These are phyloP conservation scores for Ophiocordyceps camponoti-leonardi DNA, from an alignment of 2,329 filamentous ascomycete genomes.

Conservation along the genomic window DNA sequence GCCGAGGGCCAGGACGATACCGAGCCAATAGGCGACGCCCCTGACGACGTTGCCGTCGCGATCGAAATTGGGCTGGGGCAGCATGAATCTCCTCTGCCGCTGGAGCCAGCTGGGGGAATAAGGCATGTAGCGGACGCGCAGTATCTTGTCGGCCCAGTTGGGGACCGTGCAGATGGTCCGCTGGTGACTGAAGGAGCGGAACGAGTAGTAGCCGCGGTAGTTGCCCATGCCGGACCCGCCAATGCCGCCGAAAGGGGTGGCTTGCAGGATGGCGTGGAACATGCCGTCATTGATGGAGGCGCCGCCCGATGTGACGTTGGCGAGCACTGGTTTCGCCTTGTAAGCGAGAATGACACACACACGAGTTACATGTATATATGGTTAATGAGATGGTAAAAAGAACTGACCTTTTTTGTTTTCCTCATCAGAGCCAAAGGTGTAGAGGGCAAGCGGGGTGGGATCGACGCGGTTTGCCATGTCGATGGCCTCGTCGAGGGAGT, in stretches of 20 bases:
- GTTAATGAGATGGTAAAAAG: no score
- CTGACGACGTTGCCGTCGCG: slow-evolving; percentile 35
- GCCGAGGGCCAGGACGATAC: slow-evolving; percentile 33
- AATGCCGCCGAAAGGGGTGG: slow-evolving; percentile 30
- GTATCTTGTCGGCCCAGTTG: slow-evolving; percentile 25
- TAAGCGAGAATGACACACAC: no score
- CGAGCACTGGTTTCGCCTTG: slow-evolving; percentile 11
- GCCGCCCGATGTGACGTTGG: slow-evolving; percentile 26
- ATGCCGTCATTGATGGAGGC: slow-evolving; percentile 32
- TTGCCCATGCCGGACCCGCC: slow-evolving; percentile 28
- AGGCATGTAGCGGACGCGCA: slow-evolving; percentile 53
- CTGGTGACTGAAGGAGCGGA: slow-evolving; percentile 24
- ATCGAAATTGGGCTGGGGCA: slow-evolving; percentile 40
- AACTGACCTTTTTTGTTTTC: slow-evolving; percentile 55
- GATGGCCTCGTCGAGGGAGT: slow-evolving; percentile 74
- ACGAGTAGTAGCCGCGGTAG: slow-evolving; percentile 31
- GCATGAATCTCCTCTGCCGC: slow-evolving; percentile 24
- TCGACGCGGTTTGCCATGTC: slow-evolving; percentile 64
- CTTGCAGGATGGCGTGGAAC: slow-evolving; percentile 23
- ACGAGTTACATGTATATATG: no score
- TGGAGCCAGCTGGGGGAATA: slow-evolving; percentile 30
- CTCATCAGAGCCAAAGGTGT: slow-evolving; percentile 65
- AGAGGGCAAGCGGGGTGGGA: slow-evolving; percentile 68
- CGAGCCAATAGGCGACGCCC: slow-evolving; percentile 36
- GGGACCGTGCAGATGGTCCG: slow-evolving; percentile 19